These are phyloP conservation scores for Trypanosoma scelopori DNA, from an alignment of 208 protist genomes.

Conservation along the genomic window DNA sequence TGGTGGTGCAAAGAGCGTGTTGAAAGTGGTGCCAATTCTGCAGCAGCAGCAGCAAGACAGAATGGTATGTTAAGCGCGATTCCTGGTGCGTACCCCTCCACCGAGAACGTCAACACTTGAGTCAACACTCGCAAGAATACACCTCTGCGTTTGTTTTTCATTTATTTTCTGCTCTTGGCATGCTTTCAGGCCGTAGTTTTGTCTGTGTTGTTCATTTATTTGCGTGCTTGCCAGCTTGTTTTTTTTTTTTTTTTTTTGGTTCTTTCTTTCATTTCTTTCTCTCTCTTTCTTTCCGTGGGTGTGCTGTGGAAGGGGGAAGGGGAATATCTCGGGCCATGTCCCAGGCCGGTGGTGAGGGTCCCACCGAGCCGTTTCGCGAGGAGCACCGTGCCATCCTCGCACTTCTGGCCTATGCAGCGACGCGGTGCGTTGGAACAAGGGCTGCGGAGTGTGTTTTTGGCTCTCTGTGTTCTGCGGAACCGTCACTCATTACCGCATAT, in stretches of 20 bases:
- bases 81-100: too few relatives aligned
- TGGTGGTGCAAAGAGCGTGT: not conserved
- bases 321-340: not conserved
- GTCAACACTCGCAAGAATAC: too few relatives aligned
- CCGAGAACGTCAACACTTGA: too few relatives aligned
- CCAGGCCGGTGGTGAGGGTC: not conserved
- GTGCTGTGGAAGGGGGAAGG: not conserved
- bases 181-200: too few relatives aligned
- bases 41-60: not conserved
- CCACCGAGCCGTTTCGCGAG: conserved; percentile 23
- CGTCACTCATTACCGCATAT: conserved; percentile 33
- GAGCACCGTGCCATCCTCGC: conserved; percentile 43
- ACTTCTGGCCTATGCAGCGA: conserved; percentile 40
- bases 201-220: too few relatives aligned
- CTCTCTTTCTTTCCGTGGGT: not conserved
- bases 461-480: conserved; percentile 8
- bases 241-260: too few relatives aligned
- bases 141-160: too few relatives aligned
- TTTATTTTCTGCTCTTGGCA: too few relatives aligned
- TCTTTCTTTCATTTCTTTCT: too few relatives aligned
- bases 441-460: conserved; percentile 32
- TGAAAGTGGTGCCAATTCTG: not conserved
- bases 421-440: conserved; percentile 27
- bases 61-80: too few relatives aligned
- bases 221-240: too few relatives aligned